These are phyloP conservation scores for Stereum hirsutum DNA, from an alignment of 1,284 basidiomycete species.

Conservation along the genomic window DNA sequence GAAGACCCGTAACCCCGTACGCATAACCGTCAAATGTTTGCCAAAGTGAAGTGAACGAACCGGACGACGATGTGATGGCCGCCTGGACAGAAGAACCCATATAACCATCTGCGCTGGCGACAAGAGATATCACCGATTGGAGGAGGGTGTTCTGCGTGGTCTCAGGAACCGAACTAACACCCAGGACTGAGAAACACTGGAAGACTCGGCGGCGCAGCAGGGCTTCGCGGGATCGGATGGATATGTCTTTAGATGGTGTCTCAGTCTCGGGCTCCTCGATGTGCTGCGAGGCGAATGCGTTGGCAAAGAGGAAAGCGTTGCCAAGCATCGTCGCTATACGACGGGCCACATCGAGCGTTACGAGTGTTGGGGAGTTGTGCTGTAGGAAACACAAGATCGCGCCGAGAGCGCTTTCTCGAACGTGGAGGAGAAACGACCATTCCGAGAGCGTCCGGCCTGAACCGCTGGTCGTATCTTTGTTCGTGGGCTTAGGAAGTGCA, in stretches of 20 bases:
- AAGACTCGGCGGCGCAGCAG: constrained; percentile 80
- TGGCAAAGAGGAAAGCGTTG: constrained; percentile 88
- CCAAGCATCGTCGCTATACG: constrained; percentile 81
- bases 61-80: constrained; percentile 83
- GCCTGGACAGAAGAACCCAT: constrained; percentile 84
- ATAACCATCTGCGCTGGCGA: constrained; percentile 80
- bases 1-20: constrained; percentile 81
- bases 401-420: constrained; percentile 85
- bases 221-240: constrained; percentile 74
- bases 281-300: constrained; percentile 51
- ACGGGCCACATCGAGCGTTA: constrained; percentile 87
- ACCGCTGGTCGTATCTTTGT: constrained; percentile 63
- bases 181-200: constrained; percentile 84
- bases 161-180: constrained; percentile 74
- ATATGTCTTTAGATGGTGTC: no score
- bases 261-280: constrained; percentile 32
- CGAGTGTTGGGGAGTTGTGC: constrained; percentile 67
- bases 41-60: constrained; percentile 84
- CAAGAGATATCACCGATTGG: constrained; percentile 77
- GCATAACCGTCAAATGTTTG: constrained; percentile 83
- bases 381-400: constrained; percentile 85
- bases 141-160: constrained; percentile 74
- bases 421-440: constrained; percentile 89
- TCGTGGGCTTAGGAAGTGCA: constrained; percentile 89
- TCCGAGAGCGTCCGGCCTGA: constrained; percentile 66